These are phyloP conservation scores for Colletotrichum spaethianum DNA, from an alignment of 2,329 filamentous ascomycete species.

Conservation along the genomic window DNA sequence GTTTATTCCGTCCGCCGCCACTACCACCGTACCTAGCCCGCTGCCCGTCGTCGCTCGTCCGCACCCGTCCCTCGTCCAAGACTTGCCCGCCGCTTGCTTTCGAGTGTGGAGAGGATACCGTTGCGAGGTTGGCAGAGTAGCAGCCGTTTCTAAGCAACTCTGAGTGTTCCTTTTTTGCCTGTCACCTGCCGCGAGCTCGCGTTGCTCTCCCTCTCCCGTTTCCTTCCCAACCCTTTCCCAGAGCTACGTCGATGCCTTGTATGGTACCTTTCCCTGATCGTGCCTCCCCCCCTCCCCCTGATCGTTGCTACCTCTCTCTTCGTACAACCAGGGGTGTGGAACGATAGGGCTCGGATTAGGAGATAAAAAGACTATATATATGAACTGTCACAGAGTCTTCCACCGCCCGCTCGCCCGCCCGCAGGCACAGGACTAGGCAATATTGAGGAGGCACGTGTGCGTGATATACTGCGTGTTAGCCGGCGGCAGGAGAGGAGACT, in stretches of 20 bases:
- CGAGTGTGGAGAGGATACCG: background rate
- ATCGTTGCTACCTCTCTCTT: no score
- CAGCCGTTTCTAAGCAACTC: slow-evolving; percentile 2
- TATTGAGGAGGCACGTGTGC: background rate
- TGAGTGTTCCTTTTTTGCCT: background rate
- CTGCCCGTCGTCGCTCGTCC: background rate
- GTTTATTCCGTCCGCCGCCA: background rate
- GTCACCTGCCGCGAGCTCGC: background rate
- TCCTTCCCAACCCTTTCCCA: background rate
- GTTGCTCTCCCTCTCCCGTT: background rate
- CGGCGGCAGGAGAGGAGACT: background rate
- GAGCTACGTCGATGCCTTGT: background rate
- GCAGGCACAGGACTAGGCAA: background rate
- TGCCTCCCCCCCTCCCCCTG: background rate
- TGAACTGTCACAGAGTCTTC: background rate
- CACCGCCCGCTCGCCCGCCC: background rate
- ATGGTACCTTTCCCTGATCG: background rate
- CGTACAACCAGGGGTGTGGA: no score
- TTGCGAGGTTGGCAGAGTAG: background rate
- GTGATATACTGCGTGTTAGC: background rate
- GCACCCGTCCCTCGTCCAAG: background rate
- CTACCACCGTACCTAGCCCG: background rate
- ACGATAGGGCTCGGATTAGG: background rate
- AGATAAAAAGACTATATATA: background rate
- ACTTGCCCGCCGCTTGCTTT: background rate